Evolutionary conservation across 139 green algal species (phyloP).

Genomic region (Micractinium sp.): DNA sequence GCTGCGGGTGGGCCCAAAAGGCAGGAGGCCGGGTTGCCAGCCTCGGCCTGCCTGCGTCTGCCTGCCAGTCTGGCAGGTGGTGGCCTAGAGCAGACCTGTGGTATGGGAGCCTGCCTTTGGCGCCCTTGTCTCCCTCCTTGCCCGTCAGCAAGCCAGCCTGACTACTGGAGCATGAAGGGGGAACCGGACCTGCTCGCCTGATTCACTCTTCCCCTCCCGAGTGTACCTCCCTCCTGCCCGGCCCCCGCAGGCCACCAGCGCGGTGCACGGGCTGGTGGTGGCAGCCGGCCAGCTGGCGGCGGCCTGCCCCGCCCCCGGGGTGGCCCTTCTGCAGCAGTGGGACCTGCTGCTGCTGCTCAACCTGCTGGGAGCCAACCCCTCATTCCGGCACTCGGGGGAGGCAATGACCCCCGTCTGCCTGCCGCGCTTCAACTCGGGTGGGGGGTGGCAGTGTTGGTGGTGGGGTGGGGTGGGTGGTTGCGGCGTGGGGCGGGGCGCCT

Average conservation of each 20-base stretch:
- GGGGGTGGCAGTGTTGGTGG: no score
- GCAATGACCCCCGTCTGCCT: conserved; percentile 86
- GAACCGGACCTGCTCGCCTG: no score
- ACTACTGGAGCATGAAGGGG: not conserved
- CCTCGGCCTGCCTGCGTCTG: no score
- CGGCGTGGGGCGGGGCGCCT: not conserved
- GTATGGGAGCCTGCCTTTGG: not conserved
- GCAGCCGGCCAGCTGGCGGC: conserved; percentile 48
- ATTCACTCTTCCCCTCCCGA: not conserved
- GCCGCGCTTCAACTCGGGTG: conserved; percentile 74
- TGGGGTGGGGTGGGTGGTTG: not conserved
- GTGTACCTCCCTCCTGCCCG: no score
- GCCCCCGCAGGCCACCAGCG: conserved; percentile 40
- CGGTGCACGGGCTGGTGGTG: conserved; percentile 68
- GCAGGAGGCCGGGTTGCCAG: no score
- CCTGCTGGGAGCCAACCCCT: conserved; percentile 71
- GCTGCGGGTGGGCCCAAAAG: not conserved
- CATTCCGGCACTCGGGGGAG: conserved; percentile 63
- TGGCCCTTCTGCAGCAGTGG: conserved; percentile 57
- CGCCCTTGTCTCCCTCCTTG: not conserved
- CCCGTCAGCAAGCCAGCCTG: no score
- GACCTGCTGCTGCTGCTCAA: conserved; percentile 86
- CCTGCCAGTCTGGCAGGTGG: no score
- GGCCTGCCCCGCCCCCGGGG: conserved; percentile 30
- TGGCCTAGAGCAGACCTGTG: not conserved